These are phyloP conservation scores for Solanum gandarillasii DNA, from an alignment of 257 asterid genomes.

Conservation along the genomic window DNA sequence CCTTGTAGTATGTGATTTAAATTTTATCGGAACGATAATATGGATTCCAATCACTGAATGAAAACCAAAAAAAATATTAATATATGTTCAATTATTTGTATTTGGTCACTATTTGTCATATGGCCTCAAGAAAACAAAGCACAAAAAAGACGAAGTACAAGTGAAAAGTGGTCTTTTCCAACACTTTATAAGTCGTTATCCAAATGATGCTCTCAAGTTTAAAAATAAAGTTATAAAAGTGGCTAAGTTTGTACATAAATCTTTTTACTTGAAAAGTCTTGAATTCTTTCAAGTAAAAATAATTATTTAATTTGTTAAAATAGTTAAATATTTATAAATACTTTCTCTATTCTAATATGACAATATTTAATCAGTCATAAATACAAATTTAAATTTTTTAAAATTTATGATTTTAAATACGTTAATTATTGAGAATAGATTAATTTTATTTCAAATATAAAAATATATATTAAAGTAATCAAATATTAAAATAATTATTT, in stretches of 20 bases:
- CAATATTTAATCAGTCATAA: not conserved
- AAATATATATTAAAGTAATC: not conserved
- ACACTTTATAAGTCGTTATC: not conserved
- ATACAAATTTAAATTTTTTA: too few relatives aligned
- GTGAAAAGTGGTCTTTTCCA: not conserved
- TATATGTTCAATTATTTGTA: not conserved
- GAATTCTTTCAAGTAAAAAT: not conserved
- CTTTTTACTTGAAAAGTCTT: not conserved
- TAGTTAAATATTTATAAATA: not conserved
- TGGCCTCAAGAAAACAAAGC: not conserved
- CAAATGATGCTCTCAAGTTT: not conserved
- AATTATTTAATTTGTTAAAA: too few relatives aligned
- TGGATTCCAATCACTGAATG: fast-evolving
- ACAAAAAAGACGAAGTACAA: not conserved
- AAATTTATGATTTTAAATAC: not conserved
- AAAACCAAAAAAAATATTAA: not conserved
- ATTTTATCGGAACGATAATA: fast-evolving
- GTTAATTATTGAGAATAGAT: not conserved
- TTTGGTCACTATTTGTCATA: not conserved
- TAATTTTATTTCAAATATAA: not conserved
- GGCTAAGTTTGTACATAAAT: not conserved
- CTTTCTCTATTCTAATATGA: not conserved
- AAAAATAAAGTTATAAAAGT: not conserved
- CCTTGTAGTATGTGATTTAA: too few relatives aligned
- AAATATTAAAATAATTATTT: not conserved